Evolutionary conservation across 345 rosid genomes (phyloP).

Genomic region (Eucalyptus marginata): DNA sequence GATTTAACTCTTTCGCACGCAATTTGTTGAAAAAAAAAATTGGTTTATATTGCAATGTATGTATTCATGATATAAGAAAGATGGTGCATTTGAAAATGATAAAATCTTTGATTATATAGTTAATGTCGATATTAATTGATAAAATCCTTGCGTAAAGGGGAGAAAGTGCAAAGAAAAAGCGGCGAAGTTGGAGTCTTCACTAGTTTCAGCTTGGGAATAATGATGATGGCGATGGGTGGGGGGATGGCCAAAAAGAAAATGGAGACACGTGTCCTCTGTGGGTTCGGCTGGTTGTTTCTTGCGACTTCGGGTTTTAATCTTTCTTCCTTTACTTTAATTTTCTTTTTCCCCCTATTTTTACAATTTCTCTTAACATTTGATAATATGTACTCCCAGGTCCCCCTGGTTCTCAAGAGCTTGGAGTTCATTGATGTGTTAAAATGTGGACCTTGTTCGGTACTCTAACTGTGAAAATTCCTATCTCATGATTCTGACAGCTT

Average conservation of each 20-base stretch:
- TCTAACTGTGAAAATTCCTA: no score
- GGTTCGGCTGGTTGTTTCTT: not conserved
- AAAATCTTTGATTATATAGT: not conserved
- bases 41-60: no score
- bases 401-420: not conserved
- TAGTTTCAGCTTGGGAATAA: not conserved
- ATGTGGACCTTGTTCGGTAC: not conserved
- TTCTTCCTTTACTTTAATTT: not conserved
- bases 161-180: not conserved
- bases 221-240: not conserved
- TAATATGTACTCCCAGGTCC: not conserved
- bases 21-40: fast-evolving
- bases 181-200: not conserved
- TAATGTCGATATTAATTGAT: not conserved
- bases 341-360: not conserved
- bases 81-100: not conserved
- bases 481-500: no score
- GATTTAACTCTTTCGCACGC: fast-evolving
- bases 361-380: not conserved
- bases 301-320: not conserved
- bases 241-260: not conserved
- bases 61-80: no score
- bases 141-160: not conserved
- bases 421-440: not conserved
- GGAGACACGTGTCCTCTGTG: not conserved